phyloP scores from a whole-genome alignment of 352 stramenopile species.

The Globisporangium spinosum region DNA sequence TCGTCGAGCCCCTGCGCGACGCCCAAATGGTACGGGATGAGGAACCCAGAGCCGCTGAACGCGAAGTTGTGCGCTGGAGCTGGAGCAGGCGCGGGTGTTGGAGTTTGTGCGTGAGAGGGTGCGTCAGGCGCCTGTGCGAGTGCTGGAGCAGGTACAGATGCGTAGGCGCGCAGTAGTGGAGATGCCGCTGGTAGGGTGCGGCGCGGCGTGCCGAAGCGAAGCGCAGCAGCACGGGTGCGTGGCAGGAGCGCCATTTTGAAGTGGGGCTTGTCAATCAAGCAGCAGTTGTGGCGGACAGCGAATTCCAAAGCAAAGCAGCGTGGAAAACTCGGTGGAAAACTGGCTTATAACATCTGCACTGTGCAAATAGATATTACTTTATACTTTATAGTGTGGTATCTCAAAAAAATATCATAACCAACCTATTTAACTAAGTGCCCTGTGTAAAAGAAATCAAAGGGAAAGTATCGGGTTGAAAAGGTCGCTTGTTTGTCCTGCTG shows the following conservation, averaged over 20 bases:
- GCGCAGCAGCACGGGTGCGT: not conserved
- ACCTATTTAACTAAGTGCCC: not conserved
- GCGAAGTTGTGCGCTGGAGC: slow-evolving; percentile 43
- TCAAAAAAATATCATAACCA: not conserved
- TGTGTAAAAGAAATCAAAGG: not conserved
- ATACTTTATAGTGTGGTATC: not conserved
- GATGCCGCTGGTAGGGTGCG: not conserved
- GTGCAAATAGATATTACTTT: not conserved
- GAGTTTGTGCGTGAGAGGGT: not conserved
- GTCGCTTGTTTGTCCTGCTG: not conserved
- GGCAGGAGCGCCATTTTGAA: slow-evolving; percentile 8
- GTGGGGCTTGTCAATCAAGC: not conserved
- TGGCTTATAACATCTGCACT: not conserved
- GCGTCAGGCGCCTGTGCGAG: not conserved
- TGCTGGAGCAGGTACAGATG: not conserved
- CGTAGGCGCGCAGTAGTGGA: not conserved
- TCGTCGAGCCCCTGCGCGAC: slow-evolving; percentile 55
- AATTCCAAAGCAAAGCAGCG: not conserved
- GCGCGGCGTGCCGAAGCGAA: not conserved
- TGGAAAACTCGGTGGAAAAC: not conserved
- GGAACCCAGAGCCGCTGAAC: slow-evolving; percentile 78
- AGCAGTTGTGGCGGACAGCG: not conserved
- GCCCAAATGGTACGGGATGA: slow-evolving; percentile 78
- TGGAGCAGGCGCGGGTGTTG: not conserved
- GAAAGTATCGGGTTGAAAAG: not conserved